phyloP scores from a whole-genome alignment of 768 basidiomycete genomes.

The Tricholomella constricta region DNA sequence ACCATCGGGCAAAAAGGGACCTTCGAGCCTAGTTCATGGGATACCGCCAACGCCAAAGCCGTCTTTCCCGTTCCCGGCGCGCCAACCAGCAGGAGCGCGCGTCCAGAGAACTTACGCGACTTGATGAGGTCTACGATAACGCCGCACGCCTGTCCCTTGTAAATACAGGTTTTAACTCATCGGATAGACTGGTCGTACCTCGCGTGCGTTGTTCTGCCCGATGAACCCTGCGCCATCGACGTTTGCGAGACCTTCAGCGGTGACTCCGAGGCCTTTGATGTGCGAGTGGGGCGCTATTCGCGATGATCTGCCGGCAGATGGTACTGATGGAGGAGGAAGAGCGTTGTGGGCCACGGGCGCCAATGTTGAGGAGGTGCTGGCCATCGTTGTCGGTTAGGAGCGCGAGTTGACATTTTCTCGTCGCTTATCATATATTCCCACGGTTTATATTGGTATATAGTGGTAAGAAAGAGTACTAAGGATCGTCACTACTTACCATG shows the following conservation, averaged over 20 bases:
- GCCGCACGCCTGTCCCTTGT: slow-evolving; percentile 74
- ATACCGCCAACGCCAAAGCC: slow-evolving; percentile 91
- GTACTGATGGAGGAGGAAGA: slow-evolving; percentile 64
- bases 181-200: slow-evolving; percentile 51
- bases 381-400: slow-evolving; percentile 6
- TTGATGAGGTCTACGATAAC: slow-evolving; percentile 89
- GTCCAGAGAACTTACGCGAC: slow-evolving; percentile 90
- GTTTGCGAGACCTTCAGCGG: slow-evolving; percentile 76
- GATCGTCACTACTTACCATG: no score
- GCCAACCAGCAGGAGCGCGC: slow-evolving; percentile 89
- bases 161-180: background rate
- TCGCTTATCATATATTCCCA: background rate
- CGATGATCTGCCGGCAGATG: slow-evolving; percentile 66
- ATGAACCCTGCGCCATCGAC: slow-evolving; percentile 83
- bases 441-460: background rate
- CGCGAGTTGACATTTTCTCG: slow-evolving; percentile 1
- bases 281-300: slow-evolving; percentile 93
- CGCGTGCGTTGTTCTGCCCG: slow-evolving; percentile 87
- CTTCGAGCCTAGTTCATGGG: slow-evolving; percentile 91
- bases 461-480: no score
- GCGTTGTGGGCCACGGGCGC: slow-evolving; percentile 73
- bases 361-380: slow-evolving; percentile 45
- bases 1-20: slow-evolving; percentile 99
- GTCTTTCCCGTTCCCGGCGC: slow-evolving; percentile 99
- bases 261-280: slow-evolving; percentile 94